A percentile compares a stretch with the other conserved stretches of the same genome.
phyloP scores from a whole-genome alignment of 129 eudicot species.

The Arctium lappa region DNA sequence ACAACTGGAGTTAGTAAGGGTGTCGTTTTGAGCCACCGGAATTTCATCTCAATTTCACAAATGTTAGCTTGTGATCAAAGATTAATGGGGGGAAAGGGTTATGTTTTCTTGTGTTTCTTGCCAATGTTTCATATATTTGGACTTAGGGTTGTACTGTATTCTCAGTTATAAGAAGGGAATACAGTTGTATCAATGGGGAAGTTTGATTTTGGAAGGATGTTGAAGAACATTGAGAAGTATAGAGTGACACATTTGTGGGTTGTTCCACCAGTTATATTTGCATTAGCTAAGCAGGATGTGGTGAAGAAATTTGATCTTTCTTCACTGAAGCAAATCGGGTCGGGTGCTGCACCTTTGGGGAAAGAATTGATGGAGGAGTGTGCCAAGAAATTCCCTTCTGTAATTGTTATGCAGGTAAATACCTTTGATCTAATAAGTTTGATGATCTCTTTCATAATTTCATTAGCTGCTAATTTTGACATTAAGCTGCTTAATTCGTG shows the following conservation, averaged over 20 bases:
- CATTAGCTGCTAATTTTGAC: not conserved
- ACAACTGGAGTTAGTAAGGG: too few relatives aligned
- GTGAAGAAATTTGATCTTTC: conserved; percentile 19
- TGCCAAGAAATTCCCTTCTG: conserved; percentile 65
- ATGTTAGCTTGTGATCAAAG: conserved; percentile 60
- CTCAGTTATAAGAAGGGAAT: conserved; percentile 53
- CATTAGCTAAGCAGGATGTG: conserved; percentile 57
- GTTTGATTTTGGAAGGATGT: conserved; percentile 61
- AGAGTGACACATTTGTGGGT: conserved; percentile 61
- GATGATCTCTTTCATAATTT: not conserved
- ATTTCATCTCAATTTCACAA: conserved; percentile 56
- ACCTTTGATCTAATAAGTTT: not conserved
- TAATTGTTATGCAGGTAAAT: conserved; percentile 57
- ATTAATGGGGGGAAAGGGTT: conserved; percentile 34
- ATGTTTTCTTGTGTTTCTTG: conserved; percentile 56
- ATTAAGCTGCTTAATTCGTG: not conserved
- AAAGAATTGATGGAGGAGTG: conserved; percentile 83
- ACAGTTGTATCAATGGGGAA: conserved; percentile 60
- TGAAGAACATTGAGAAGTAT: conserved; percentile 58
- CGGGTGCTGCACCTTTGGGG: conserved; percentile 97
- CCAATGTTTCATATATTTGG: conserved; percentile 95
- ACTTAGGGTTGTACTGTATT: conserved; percentile 29
- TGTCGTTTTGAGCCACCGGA: conserved; percentile 54
- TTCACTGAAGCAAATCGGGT: conserved; percentile 77
- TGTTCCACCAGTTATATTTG: conserved; percentile 82